phyloP scores from a whole-genome alignment of 1,139 yeast genomes.

The Magnusiomyces magnusii region DNA sequence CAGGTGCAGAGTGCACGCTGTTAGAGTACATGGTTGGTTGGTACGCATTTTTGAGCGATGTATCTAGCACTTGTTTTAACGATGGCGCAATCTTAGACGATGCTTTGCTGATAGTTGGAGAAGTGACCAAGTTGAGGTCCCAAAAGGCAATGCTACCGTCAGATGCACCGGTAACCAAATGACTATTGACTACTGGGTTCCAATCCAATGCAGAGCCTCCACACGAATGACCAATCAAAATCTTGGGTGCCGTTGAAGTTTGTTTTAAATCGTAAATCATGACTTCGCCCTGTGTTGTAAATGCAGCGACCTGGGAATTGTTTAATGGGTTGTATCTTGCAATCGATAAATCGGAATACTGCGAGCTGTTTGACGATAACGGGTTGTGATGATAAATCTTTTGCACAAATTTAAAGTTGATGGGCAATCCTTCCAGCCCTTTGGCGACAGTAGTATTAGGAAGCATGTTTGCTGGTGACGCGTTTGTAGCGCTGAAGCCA shows the following conservation, averaged over 20 bases:
- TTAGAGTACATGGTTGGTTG: constrained; percentile 34
- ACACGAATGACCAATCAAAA: constrained; percentile 49
- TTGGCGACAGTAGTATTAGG: not conserved
- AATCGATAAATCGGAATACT: constrained; percentile 28
- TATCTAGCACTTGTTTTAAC: not conserved
- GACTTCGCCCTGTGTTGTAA: constrained; percentile 73
- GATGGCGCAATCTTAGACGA: not conserved
- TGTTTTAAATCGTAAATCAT: constrained; percentile 38
- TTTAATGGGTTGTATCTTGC: constrained; percentile 79
- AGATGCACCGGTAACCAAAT: constrained; percentile 55
- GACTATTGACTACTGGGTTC: constrained; percentile 38
- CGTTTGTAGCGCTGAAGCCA: not conserved
- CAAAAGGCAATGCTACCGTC: constrained; percentile 63
- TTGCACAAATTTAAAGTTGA: not conserved
- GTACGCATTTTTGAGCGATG: constrained; percentile 38
- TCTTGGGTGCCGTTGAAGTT: constrained; percentile 11
- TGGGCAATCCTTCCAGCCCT: not conserved
- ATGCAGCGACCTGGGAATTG: constrained; percentile 60
- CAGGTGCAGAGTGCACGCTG: constrained; percentile 26
- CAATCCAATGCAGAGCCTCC: constrained; percentile 73
- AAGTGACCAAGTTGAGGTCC: constrained; percentile 40
- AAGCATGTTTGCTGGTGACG: not conserved
- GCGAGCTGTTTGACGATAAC: not conserved
- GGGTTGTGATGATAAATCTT: not conserved
- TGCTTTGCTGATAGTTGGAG: not conserved